Percentiles rank a stretch among this genome's conserved stretches.
These are phyloP conservation scores for Luffa aegyptiaca DNA, from an alignment of 306 rosid genomes.

Conservation along the genomic window DNA sequence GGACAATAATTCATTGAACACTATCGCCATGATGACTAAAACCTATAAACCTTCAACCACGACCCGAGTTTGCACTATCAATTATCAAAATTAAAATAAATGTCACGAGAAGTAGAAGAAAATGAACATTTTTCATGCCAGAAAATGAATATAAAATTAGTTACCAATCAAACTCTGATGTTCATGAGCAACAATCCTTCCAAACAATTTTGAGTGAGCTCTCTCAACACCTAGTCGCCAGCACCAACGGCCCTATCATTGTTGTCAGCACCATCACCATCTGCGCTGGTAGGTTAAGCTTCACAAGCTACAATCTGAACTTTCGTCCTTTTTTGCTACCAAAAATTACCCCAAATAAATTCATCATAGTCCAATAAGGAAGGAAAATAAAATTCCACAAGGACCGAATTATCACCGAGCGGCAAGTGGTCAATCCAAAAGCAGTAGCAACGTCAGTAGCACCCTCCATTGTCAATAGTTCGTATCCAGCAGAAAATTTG, in stretches of 20 bases:
- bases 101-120: neutral
- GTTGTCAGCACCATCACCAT: constrained; percentile 24
- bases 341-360: constrained; percentile 14
- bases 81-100: neutral
- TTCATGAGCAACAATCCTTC: no score
- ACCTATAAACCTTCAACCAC: neutral
- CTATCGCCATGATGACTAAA: neutral
- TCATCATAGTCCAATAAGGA: neutral
- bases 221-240: no score
- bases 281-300: no score
- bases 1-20: neutral
- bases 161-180: constrained; percentile 56
- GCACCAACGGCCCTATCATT: constrained; percentile 23
- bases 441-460: constrained; percentile 30
- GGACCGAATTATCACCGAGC: constrained; percentile 31
- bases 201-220: no score
- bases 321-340: constrained; percentile 56
- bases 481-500: constrained; percentile 5
- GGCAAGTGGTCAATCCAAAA: constrained; percentile 38
- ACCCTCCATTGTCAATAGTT: constrained; percentile 36
- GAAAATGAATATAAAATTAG: neutral
- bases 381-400: neutral
- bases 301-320: constrained; percentile 37
- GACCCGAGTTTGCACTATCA: neutral
- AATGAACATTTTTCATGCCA: neutral